Evolutionary conservation across 352 stramenopile genomes (phyloP).

Genomic region (Phytophthora cactorum): DNA sequence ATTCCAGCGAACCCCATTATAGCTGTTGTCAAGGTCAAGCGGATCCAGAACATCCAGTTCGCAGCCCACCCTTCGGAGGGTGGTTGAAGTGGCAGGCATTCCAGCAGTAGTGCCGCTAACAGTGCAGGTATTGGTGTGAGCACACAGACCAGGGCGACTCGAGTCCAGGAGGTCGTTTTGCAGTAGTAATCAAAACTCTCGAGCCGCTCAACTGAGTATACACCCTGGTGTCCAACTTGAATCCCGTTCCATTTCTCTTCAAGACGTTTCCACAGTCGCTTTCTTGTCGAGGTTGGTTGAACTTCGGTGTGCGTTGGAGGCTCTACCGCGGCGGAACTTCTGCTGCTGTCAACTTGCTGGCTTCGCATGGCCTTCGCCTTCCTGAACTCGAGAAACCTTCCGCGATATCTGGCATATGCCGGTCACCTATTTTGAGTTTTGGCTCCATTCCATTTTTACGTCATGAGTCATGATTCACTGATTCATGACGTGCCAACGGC

Average conservation of each 20-base stretch:
- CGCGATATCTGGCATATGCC: too few species aligned
- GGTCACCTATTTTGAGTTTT: not conserved
- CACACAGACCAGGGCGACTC: conserved; percentile 18
- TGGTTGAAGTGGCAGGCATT: conserved; percentile 17
- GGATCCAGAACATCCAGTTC: conserved; percentile 32
- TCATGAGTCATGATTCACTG: too few species aligned
- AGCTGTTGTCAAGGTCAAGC: not conserved
- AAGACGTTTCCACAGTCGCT: not conserved
- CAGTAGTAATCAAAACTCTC: conserved; percentile 27
- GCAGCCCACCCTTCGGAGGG: conserved; percentile 17
- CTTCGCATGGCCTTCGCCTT: not conserved
- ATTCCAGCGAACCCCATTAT: conserved; percentile 1
- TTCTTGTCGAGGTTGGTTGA: not conserved
- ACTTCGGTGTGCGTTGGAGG: not conserved
- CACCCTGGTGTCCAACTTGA: conserved; percentile 24
- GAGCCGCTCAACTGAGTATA: conserved; percentile 18
- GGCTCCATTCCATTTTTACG: too few species aligned
- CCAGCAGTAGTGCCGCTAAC: conserved; percentile 1
- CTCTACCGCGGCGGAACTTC: not conserved
- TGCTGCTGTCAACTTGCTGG: not conserved
- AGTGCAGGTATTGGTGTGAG: conserved; percentile 18
- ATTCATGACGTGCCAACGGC: too few species aligned
- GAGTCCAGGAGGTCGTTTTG: conserved; percentile 15
- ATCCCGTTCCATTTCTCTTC: not conserved
- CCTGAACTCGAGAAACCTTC: not conserved